These are phyloP conservation scores for Rhizoclosmatium globosum DNA, from an alignment of 192 early-diverging fungal species.

Conservation along the genomic window DNA sequence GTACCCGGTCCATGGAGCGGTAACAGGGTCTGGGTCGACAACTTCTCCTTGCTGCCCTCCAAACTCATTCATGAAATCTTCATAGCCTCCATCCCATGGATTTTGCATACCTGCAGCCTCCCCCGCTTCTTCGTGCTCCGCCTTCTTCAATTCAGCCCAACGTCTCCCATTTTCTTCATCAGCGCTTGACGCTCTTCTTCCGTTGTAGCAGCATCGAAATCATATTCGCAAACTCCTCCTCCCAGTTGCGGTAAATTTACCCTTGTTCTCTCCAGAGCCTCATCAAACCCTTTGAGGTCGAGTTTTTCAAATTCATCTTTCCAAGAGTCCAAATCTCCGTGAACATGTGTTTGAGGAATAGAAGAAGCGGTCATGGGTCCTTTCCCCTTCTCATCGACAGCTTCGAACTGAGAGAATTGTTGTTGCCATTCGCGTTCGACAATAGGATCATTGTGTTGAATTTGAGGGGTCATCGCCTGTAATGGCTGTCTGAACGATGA, in stretches of 20 bases:
- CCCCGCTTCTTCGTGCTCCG: constrained; percentile 9
- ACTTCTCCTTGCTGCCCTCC: background rate
- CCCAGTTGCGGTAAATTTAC: constrained; percentile 27
- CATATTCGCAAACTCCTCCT: constrained; percentile 33
- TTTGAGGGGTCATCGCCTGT: background rate
- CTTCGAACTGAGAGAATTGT: constrained; percentile 16
- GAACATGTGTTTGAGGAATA: constrained; percentile 6
- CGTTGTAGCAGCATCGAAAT: background rate
- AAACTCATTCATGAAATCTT: constrained; percentile 57
- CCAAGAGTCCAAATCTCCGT: constrained; percentile 19
- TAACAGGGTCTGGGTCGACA: constrained; percentile 42
- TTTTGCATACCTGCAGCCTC: constrained; percentile 1
- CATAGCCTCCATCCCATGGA: constrained; percentile 48
- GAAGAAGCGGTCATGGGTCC: background rate
- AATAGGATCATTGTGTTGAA: background rate
- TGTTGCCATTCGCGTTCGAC: constrained; percentile 28
- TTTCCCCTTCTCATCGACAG: background rate
- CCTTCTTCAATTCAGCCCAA: constrained; percentile 59
- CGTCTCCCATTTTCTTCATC: constrained; percentile 30
- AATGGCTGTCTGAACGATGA: no score
- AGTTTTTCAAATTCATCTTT: constrained; percentile 9
- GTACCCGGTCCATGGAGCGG: constrained; percentile 59
- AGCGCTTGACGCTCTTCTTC: constrained; percentile 40
- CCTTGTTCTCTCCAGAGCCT: background rate
- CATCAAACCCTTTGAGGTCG: background rate